Base-by-base conservation (phyloP, 2,329 filamentous ascomycete species). In the Xylaria arbuscula region DNA sequence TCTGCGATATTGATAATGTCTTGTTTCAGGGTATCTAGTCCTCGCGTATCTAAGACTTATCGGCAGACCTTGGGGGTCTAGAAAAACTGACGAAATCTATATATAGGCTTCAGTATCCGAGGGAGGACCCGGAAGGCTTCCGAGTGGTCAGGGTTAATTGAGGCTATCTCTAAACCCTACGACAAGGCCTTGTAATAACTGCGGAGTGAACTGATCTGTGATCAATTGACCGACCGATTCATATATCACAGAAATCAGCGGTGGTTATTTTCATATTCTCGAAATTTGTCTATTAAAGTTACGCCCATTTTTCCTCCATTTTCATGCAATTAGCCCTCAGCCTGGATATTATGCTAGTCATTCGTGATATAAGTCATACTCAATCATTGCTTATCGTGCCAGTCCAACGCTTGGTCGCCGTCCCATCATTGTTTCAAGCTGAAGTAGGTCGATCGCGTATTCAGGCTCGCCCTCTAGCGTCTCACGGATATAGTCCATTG, bases 401-500 rank as follows among this genome's bases (percentile, higher is more conserved):
- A 75, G 67, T 19, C 74, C 77, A 51, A 75, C 72, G 32, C 75
- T 77, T 17, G 73, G 74, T 50, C 76, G 70, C 48, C 76, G 67
- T 9, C 76, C 76, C 70, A 77, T 74, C 24, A 77, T 65, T 1
- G 71, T 72, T 68, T 78, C 76, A 53, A 78, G 67, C 66, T 78
- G 73, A 19, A 76, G 67, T 4, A 78, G 59, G 51, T 78, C 76
- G 34, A 78, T 54, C 4, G 77, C 77, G 42, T 77, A 78, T 55
- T 78, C 77, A 36, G 77, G 77, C 58, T 78, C 77, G 13, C 77
- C 77, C 54, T 77, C 77, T 2, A 78, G 63, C 2, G 74, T 78
- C 28, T 78, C 76, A 2, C 75, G 73, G 28, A 78, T 76, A 22
- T 77, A 69, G 48, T 78, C 76, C 2, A 78, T 72, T 3, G 77